Base-by-base conservation (phyloP, 2,329 filamentous ascomycete species). In the Hansfordia pulvinata region DNA sequence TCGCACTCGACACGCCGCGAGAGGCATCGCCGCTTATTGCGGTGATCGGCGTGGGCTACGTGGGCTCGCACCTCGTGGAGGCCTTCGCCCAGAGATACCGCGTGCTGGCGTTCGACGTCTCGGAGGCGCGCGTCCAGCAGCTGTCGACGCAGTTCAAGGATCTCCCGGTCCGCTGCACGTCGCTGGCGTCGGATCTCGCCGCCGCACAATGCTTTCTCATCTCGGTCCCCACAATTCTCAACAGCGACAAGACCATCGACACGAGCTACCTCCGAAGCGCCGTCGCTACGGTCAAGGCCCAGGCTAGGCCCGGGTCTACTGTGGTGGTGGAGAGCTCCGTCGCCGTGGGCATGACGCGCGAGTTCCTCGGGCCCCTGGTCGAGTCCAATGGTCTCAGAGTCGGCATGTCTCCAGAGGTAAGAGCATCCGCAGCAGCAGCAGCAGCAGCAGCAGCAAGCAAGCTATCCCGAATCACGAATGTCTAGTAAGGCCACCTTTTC, bases 311-410 rank as follows among this genome's bases (percentile, higher is more conserved):
- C 4, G 62, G 62, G 4, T 52, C 56, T 1, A 58, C 55, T 6
- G 53, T 68, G 5, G 58, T 69, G 15, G 54, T 69, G 15, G 64
- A 69, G 36, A 64, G 58, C 32, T 64, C 61, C 2, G 64, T 69
- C 12, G 58, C 62, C 8, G 58, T 69, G 8, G 64, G 64, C 12
- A 69, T 63, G 57, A 69, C 64, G 1, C 52, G 64, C 10, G 35
- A 53, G 20, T 50, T 69, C 5, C 54, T 69, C 11, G 58, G 54
- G 0, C 57, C 60, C 7, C 40, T 67, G 11, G 58, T 56, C 12
- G 37, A 50, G 30, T 41, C 46, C 14, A 49, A 45, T 16, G 50
- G 55, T 5, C 56, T 64, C 36, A 54, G 51, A 17, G 58, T 50
- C 2, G 60, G 61, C 28, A 66, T 66, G 60, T 64, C 60, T 2